Conservation (phyloP, 1,284 basidiomycete species). For the Anthracocystis setariae region DNA sequence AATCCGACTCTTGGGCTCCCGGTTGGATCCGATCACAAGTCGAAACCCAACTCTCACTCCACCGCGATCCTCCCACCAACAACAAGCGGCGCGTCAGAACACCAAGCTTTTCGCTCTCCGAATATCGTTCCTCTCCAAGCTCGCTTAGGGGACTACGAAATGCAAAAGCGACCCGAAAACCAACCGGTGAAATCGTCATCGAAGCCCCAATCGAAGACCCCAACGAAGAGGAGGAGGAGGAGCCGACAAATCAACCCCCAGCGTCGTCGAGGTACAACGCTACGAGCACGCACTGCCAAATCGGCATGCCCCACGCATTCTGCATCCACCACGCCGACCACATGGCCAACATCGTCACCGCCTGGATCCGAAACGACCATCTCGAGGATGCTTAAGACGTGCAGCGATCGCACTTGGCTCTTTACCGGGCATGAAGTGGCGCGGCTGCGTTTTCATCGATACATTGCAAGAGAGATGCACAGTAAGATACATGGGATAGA, state of each 20-base stretch:
- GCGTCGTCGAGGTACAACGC: constrained; percentile 9
- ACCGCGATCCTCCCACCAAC: constrained; percentile 20
- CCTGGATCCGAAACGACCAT: constrained; percentile 40
- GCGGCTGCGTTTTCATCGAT: too few species aligned
- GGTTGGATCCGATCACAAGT: constrained; percentile 48
- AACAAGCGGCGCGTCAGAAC: constrained; percentile 19
- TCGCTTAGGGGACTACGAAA: constrained; percentile 23
- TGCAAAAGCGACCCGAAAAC: constrained; percentile 34
- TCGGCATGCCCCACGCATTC: constrained; percentile 58
- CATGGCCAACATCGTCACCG: constrained; percentile 30
- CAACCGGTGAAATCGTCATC: constrained; percentile 49
- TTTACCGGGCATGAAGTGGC: too few species aligned
- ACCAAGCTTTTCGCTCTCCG: constrained; percentile 33
- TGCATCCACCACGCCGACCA: constrained; percentile 41
- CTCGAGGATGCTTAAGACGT: neutral
- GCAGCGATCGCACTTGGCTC: too few species aligned
- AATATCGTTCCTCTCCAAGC: constrained; percentile 27
- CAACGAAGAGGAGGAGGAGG: constrained; percentile 7
- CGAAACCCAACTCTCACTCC: constrained; percentile 20
- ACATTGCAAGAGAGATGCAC: too few species aligned
- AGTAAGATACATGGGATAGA: too few species aligned
- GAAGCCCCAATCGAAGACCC: constrained; percentile 29
- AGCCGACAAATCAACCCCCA: neutral
- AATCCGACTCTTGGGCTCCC: constrained; percentile 46
- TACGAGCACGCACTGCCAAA: constrained; percentile 45